These are phyloP conservation scores for Fusarium napiforme DNA, from an alignment of 2,329 filamentous ascomycete genomes.

Conservation along the genomic window DNA sequence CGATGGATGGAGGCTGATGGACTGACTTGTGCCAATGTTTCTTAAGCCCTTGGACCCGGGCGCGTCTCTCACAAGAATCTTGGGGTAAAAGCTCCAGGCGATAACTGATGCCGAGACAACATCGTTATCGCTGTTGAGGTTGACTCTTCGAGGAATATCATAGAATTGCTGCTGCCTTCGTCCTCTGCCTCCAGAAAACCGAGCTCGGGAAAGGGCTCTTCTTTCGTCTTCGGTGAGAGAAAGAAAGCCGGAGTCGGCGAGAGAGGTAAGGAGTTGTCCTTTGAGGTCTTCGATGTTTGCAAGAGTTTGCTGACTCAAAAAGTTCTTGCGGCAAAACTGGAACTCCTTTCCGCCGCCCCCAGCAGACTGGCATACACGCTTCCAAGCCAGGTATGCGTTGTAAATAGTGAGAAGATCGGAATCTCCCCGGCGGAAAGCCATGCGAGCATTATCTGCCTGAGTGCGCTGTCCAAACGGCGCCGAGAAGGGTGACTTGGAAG, in stretches of 20 bases:
- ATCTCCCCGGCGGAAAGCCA: conserved; percentile 84
- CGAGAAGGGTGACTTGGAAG: conserved; percentile 93
- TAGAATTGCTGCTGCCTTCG: conserved; percentile 80
- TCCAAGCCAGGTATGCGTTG: conserved; percentile 93
- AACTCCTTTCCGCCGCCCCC: conserved; percentile 75
- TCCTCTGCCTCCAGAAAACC: conserved; percentile 64
- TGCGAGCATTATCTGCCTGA: conserved; percentile 82
- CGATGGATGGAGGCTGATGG: conserved; percentile 85
- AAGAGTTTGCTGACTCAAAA: conserved; percentile 87
- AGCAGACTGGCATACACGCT: conserved; percentile 77
- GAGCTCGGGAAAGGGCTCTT: conserved; percentile 72
- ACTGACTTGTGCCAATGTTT: conserved; percentile 93
- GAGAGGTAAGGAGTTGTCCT: conserved; percentile 84
- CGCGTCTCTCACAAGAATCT: conserved; percentile 83
- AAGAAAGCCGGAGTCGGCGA: conserved; percentile 88
- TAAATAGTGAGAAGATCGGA: conserved; percentile 94
- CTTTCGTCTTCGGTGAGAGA: conserved; percentile 79
- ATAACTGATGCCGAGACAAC: conserved; percentile 82
- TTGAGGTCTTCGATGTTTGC: conserved; percentile 96
- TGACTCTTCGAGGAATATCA: conserved; percentile 79
- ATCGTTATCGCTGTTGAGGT: conserved; percentile 83
- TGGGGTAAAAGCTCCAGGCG: conserved; percentile 95
- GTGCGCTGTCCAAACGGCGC: conserved; percentile 85
- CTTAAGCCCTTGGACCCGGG: conserved; percentile 79
- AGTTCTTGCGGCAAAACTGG: conserved; percentile 95